Evolutionary conservation across 805 yeast genomes (phyloP).

Genomic region (Limtongia smithiae): DNA sequence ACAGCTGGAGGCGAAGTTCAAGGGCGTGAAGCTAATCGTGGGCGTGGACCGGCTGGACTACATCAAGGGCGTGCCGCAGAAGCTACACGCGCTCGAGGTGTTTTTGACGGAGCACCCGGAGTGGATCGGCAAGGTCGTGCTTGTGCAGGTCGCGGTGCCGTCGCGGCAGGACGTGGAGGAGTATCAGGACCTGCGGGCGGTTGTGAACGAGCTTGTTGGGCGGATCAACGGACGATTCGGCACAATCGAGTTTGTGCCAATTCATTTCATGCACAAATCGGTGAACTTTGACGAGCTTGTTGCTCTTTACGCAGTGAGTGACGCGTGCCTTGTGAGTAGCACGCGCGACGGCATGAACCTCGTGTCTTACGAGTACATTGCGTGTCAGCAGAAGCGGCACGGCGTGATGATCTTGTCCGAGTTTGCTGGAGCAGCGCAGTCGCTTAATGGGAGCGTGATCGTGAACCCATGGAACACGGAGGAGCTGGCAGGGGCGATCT

Average conservation of each 20-base stretch:
- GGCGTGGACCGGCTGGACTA: constrained; percentile 97
- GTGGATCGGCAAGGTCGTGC: constrained; percentile 95
- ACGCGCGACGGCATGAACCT: constrained; percentile 99
- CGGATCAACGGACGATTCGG: constrained; percentile 95
- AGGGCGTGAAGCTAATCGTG: constrained; percentile 79
- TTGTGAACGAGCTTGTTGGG: constrained; percentile 94
- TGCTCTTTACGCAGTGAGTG: constrained; percentile 78
- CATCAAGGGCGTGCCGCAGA: constrained; percentile 97
- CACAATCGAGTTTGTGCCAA: constrained; percentile 95
- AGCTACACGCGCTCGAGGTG: constrained; percentile 91
- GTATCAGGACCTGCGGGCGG: constrained; percentile 87
- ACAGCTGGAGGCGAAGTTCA: constrained; percentile 61
- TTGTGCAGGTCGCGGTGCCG: constrained; percentile 97
- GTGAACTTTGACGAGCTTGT: constrained; percentile 88
- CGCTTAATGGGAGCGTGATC: constrained; percentile 85
- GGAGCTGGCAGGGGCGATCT: constrained; percentile 79
- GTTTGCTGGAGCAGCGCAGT: constrained; percentile 99
- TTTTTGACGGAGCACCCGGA: constrained; percentile 91
- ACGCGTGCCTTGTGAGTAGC: constrained; percentile 86
- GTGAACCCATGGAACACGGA: constrained; percentile 99
- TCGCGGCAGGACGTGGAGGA: constrained; percentile 98
- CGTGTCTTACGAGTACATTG: constrained; percentile 93
- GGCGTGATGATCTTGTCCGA: constrained; percentile 89
- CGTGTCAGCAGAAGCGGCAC: constrained; percentile 81
- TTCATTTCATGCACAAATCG: constrained; percentile 91